These are phyloP conservation scores for Acorus calamus DNA, from an alignment of 106 monocot genomes.

Conservation along the genomic window DNA sequence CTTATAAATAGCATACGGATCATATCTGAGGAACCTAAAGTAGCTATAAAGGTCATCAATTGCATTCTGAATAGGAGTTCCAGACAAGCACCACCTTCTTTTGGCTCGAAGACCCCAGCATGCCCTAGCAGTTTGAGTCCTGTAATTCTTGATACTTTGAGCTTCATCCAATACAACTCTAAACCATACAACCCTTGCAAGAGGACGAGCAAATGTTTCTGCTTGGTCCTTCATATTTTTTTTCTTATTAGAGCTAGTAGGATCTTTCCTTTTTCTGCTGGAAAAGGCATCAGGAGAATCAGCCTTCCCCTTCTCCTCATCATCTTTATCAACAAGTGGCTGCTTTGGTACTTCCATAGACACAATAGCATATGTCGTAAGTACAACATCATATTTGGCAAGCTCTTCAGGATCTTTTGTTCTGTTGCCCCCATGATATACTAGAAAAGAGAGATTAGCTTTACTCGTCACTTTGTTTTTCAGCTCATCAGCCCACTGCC, in stretches of 20 bases:
- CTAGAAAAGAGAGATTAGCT: constrained; percentile 61
- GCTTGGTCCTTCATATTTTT: constrained; percentile 10
- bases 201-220: constrained; percentile 56
- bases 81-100: constrained; percentile 95
- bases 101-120: constrained; percentile 94
- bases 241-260: constrained; percentile 13
- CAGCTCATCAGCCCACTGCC: constrained; percentile 93
- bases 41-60: constrained; percentile 97
- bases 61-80: constrained; percentile 94
- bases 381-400: constrained; percentile 82
- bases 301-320: constrained; percentile 42
- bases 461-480: constrained; percentile 53
- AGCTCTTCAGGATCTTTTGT: constrained; percentile 84
- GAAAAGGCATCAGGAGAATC: constrained; percentile 8
- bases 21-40: constrained; percentile 89
- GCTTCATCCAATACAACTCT: constrained; percentile 93
- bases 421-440: constrained; percentile 87
- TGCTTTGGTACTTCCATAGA: constrained; percentile 87
- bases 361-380: constrained; percentile 93
- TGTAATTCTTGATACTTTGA: constrained; percentile 89
- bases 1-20: constrained; percentile 63
- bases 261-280: constrained; percentile 51
- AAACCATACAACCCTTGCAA: constrained; percentile 85
- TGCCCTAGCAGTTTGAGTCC: constrained; percentile 90
- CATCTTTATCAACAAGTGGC: constrained; percentile 47